Evolutionary conservation across 768 basidiomycete genomes (phyloP).

Genomic region (Pleurotus sapidus): DNA sequence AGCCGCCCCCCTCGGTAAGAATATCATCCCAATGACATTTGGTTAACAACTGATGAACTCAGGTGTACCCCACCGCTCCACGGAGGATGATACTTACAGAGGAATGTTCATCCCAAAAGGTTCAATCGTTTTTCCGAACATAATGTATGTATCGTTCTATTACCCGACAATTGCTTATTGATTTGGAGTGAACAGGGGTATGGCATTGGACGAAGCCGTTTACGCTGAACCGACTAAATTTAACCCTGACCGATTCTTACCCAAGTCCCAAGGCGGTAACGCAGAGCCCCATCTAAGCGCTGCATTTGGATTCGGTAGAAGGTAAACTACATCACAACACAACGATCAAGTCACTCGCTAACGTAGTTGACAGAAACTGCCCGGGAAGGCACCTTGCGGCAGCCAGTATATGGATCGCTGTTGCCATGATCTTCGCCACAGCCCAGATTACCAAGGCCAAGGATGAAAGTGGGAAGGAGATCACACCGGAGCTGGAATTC

Average conservation of each 20-base stretch:
- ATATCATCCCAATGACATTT: constrained; percentile 18
- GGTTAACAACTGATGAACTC: constrained; percentile 23
- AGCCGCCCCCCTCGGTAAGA: constrained; percentile 13
- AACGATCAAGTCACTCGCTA: neutral
- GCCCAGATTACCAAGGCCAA: constrained; percentile 21
- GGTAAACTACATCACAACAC: neutral
- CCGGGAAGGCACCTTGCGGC: constrained; percentile 31
- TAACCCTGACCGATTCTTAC: constrained; percentile 21
- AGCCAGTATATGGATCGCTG: constrained; percentile 25
- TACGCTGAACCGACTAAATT: constrained; percentile 21
- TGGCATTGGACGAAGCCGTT: constrained; percentile 19
- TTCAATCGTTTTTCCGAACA: constrained; percentile 24
- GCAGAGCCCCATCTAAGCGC: constrained; percentile 19
- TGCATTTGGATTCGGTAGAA: constrained; percentile 22
- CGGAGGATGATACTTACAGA: constrained; percentile 20
- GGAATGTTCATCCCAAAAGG: constrained; percentile 37
- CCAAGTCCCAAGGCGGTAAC: constrained; percentile 5
- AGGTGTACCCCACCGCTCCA: constrained; percentile 16
- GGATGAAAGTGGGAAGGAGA: constrained; percentile 25
- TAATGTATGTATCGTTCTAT: constrained; percentile 8
- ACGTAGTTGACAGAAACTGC: constrained; percentile 11
- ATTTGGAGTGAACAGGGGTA: constrained; percentile 15
- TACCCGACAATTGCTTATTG: neutral
- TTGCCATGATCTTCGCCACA: constrained; percentile 27
- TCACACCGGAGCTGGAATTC: constrained; percentile 17